Percentiles rank a stretch among this genome's conserved stretches.
These are phyloP conservation scores for Euphorbia corollata DNA, from an alignment of 441 rosid species.

Conservation along the genomic window DNA sequence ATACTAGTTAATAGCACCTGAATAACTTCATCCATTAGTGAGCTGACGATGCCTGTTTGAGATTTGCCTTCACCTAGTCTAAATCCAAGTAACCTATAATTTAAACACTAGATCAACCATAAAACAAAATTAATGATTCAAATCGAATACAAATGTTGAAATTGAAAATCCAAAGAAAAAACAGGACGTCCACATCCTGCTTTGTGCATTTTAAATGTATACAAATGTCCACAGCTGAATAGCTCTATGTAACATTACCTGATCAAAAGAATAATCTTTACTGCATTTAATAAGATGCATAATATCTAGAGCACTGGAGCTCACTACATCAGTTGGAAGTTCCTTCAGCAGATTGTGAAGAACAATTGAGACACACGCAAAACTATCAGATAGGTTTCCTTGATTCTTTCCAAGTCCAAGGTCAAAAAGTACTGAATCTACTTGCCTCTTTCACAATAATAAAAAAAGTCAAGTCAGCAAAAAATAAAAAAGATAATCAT, in stretches of 20 bases:
- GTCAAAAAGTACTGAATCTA: conserved; percentile 44
- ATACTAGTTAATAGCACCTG: conserved; percentile 38
- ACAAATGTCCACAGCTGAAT: conserved; percentile 3
- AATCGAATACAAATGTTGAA: conserved; percentile 8
- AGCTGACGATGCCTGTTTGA: conserved; percentile 30
- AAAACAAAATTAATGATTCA: conserved; percentile 17
- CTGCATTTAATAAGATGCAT: conserved; percentile 61
- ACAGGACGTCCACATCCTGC: background rate
- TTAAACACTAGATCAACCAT: conserved; percentile 44
- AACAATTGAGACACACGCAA: conserved; percentile 56
- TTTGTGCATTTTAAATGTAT: background rate
- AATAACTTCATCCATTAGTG: conserved; percentile 48
- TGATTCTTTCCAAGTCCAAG: conserved; percentile 62
- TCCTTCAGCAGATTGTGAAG: conserved; percentile 73
- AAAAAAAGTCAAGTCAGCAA: conserved; percentile 1
- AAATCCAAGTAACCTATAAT: conserved; percentile 84
- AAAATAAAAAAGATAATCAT: conserved; percentile 2
- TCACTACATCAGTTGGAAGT: conserved; percentile 63
- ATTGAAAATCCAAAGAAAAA: conserved; percentile 6
- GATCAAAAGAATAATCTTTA: conserved; percentile 61
- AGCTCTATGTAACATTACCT: conserved; percentile 38
- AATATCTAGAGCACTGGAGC: conserved; percentile 52
- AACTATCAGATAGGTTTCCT: conserved; percentile 32
- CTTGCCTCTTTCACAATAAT: conserved; percentile 38
- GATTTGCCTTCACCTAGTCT: conserved; percentile 53